Base-by-base conservation (phyloP, 1,284 basidiomycete genomes). In the Sphaerobolus stellatus region DNA sequence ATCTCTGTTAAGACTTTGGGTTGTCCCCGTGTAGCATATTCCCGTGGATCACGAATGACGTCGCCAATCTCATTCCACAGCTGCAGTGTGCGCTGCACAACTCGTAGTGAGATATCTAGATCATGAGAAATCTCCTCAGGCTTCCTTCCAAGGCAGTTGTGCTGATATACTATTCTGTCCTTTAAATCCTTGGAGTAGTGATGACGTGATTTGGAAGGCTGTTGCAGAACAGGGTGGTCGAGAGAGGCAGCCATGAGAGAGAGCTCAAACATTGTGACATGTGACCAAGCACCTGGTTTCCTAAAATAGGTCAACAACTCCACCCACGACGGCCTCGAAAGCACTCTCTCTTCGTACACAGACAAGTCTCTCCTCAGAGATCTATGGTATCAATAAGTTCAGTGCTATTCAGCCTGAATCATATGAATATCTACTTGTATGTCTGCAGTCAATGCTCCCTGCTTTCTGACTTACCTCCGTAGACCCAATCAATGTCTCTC, bases 51-150 rank as follows among this genome's bases (percentile, higher is more conserved):
- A 14, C 20, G 29, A 18, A 11, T 41, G 27, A 33, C 29, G 6
- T 50, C 31, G 20, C 48, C 22, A 16, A 51, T 41, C 13, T 41
- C 49, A 27, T 29, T 22, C 49, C 49, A 51, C 34, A 18, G 31
- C 18, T 51, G 49, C 14, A 51, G 14, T 11, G 43, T 25, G 4
- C 49, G 20, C 34, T 51, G 34, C n/a, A 51, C 49, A n/a, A 41
- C 22, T 6, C 34, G 34, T 20, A 51, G n/a, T 16, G 49, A 24
- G 11, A 51, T 40, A 25, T 51, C 34, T 9, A 51, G 49, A 25
- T 51, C 49, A 41, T 14, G 14, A 36, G 49, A 5, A 24, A 51
- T 36, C 18, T 36, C 33, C 18, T 36, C 33, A 11, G 33, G 18
- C 18, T 36, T 36, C 33, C 18, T 36, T 11, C 18, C 18, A 11